phyloP scores from a whole-genome alignment of 2,329 filamentous ascomycete genomes.

The Alternaria solani region DNA sequence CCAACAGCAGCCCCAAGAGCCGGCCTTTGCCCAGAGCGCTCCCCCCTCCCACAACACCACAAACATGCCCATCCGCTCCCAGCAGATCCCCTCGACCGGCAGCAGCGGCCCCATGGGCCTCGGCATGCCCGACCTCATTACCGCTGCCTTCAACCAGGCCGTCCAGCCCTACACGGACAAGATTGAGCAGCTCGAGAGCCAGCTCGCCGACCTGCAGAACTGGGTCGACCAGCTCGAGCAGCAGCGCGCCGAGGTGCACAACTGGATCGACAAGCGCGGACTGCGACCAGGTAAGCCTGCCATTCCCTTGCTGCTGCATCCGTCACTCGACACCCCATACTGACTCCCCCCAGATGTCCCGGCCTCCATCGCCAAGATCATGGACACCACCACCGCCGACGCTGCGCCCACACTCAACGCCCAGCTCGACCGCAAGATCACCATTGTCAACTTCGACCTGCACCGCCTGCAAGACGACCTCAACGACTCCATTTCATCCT shows the following conservation, averaged over 20 bases:
- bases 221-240: constrained; percentile 62
- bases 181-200: constrained; percentile 60
- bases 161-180: constrained; percentile 62
- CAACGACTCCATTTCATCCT: constrained; percentile 62
- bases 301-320: background rate
- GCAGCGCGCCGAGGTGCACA: constrained; percentile 61
- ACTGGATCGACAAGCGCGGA: constrained; percentile 65
- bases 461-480: constrained; percentile 64
- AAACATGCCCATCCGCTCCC: constrained; percentile 31
- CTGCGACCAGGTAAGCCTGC: constrained; percentile 58
- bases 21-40: constrained; percentile 30
- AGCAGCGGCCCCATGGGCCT: constrained; percentile 43
- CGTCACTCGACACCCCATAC: background rate
- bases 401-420: constrained; percentile 62
- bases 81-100: constrained; percentile 35
- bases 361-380: constrained; percentile 60
- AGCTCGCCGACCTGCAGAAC: constrained; percentile 59
- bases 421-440: constrained; percentile 66
- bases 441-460: constrained; percentile 65
- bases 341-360: constrained; percentile 57
- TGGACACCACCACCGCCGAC: constrained; percentile 60
- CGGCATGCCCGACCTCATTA: constrained; percentile 60
- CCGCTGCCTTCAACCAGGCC: constrained; percentile 63
- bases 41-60: constrained; percentile 27
- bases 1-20: constrained; percentile 53